A percentile compares a stretch with the other conserved stretches of the same genome.
phyloP scores from a whole-genome alignment of 495 filamentous ascomycete genomes.

The Tuber melanosporum region DNA sequence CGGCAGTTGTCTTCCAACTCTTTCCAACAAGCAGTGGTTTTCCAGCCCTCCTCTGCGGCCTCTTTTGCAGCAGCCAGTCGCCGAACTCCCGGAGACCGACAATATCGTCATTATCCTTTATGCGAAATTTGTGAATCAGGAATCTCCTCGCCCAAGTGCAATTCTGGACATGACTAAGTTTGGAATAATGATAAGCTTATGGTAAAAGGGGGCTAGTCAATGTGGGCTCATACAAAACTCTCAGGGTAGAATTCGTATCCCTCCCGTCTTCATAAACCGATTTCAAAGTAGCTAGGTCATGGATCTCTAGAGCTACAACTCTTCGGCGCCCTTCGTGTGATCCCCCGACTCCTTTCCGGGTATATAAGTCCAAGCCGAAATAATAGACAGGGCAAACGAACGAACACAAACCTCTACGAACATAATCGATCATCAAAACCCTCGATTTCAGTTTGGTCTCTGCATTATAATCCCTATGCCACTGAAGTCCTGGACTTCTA shows the following conservation, averaged over 20 bases:
- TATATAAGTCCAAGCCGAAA: background rate
- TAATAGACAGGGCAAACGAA: background rate
- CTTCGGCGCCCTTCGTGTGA: constrained; percentile 42
- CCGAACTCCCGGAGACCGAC: constrained; percentile 48
- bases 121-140: constrained; percentile 52
- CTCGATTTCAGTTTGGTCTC: constrained; percentile 40
- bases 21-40: constrained; percentile 50
- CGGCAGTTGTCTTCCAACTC: constrained; percentile 48
- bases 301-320: constrained; percentile 49
- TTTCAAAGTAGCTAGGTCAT: constrained; percentile 44
- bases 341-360: constrained; percentile 12
- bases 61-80: constrained; percentile 48
- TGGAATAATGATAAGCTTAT: background rate
- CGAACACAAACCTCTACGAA: constrained; percentile 36
- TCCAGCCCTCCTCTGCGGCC: constrained; percentile 47
- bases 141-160: constrained; percentile 50
- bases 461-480: constrained; percentile 44
- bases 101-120: constrained; percentile 46
- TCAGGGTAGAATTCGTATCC: constrained; percentile 43
- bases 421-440: constrained; percentile 46
- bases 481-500: constrained; percentile 43
- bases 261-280: constrained; percentile 45
- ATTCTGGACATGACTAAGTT: constrained; percentile 49
- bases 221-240: constrained; percentile 45
- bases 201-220: background rate